These are phyloP conservation scores for Cystobasidium pallidum DNA, from an alignment of 1,284 basidiomycete species.

Conservation along the genomic window DNA sequence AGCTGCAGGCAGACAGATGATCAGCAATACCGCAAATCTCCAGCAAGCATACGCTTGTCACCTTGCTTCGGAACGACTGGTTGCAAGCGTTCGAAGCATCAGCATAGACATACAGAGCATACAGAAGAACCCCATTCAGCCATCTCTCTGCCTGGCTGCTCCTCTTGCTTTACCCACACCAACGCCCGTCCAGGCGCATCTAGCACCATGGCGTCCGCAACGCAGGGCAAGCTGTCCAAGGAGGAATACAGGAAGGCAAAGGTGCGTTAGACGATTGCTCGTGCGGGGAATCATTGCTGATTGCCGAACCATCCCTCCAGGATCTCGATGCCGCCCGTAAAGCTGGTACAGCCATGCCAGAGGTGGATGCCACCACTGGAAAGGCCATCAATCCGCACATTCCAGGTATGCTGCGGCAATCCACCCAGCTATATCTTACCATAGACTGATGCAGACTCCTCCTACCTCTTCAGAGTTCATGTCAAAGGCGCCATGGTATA, in stretches of 20 bases:
- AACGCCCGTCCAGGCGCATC: background rate
- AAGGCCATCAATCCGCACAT: constrained; percentile 97
- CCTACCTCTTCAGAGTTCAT: constrained; percentile 55
- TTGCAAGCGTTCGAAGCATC: too few relatives aligned
- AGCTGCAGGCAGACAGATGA: background rate
- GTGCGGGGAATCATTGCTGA: background rate
- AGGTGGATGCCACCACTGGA: constrained; percentile 84
- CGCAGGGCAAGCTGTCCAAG: constrained; percentile 38
- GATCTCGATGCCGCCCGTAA: constrained; percentile 64
- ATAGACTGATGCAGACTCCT: background rate
- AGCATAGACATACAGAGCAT: too few relatives aligned
- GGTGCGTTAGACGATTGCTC: background rate
- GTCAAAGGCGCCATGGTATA: constrained; percentile 94
- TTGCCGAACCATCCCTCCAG: constrained; percentile 4
- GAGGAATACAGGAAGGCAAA: constrained; percentile 43
- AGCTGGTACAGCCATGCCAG: constrained; percentile 94
- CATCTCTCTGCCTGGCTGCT: too few relatives aligned
- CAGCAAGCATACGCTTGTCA: background rate
- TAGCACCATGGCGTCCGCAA: constrained; percentile 37
- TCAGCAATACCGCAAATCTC: background rate
- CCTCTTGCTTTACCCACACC: too few relatives aligned
- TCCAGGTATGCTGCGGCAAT: constrained; percentile 74
- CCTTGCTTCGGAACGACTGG: too few relatives aligned
- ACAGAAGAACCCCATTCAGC: too few relatives aligned
- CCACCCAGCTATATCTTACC: too few relatives aligned